Base-by-base conservation (phyloP, 2,329 filamentous ascomycete genomes). In the Aspergillus floridensis region DNA sequence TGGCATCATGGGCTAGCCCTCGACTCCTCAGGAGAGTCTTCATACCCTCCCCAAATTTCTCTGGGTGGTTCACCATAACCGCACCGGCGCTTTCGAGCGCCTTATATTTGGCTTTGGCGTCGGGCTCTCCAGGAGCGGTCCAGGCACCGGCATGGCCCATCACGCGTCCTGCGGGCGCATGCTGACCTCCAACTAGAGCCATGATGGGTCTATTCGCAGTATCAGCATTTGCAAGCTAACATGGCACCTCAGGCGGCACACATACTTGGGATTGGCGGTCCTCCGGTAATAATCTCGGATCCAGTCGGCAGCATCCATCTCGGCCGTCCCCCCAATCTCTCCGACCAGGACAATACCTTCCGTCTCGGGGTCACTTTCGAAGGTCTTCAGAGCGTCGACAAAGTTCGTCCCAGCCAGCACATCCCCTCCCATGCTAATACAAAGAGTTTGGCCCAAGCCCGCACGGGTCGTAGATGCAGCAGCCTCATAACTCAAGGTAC, bases 141-240 rank as follows among this genome's bases (percentile, higher is more conserved):
- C 90, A 91, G 14, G 90, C 90, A 48, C 90, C 90, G 10, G 90
- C 88, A 72, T 93, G 90, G 10, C 90, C 90, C 89, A 93, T 92
- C 48, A 91, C 82, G 22, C 84, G 82, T 14, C 86, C 86, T 16
- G 80, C 77, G 5, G 83, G 82, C n/a, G 87, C 87, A 62, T 85
- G 77, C 51, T 87, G 76, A 4, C 90, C 90, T 31, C 84, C 89
- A 29, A 93, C 80, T 5, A 92, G 78, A 50, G 87, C 90, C 68
- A 88, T 86, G 49, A 93, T 90, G 0, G 90, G 90, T 66, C 86
- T 88, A 59, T 31, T 16, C 29, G 22, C 35, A 19, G 8, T 14
- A 54, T 72, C 54, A 73, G 63, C 54, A 32, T 48, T 61, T 35
- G 12, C 32, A 35, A 35, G 32, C 26, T 54, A 10, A 41, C 50